phyloP scores from a whole-genome alignment of 768 basidiomycete genomes.

The Tylopilus subfusipes region DNA sequence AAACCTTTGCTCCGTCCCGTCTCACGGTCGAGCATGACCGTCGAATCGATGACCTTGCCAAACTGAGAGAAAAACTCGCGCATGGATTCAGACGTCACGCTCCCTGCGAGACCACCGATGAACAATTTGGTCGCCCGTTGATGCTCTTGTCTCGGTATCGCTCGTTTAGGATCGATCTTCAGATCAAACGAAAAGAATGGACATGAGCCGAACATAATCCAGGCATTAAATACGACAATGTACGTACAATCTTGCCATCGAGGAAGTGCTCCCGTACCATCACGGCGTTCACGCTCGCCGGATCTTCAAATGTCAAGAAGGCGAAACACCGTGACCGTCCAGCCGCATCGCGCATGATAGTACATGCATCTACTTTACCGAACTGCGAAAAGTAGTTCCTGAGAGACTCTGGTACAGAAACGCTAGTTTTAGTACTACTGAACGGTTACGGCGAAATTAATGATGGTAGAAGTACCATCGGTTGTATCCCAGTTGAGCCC shows the following conservation, averaged over 20 bases:
- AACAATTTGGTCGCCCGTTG: constrained; percentile 92
- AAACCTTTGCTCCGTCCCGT: constrained; percentile 95
- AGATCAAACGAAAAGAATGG: constrained; percentile 8
- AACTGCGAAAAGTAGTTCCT: constrained; percentile 92
- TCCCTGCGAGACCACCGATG: constrained; percentile 89
- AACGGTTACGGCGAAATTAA: constrained; percentile 32
- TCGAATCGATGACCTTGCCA: constrained; percentile 95
- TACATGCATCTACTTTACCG: constrained; percentile 95
- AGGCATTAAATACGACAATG: constrained; percentile 23
- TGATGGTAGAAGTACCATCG: constrained; percentile 72
- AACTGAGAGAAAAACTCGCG: constrained; percentile 91
- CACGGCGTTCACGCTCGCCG: constrained; percentile 90
- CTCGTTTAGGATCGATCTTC: constrained; percentile 99
- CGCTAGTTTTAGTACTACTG: constrained; percentile 44
- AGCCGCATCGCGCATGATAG: constrained; percentile 96
- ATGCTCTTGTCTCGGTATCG: constrained; percentile 95
- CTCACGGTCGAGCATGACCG: constrained; percentile 97
- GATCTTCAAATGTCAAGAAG: constrained; percentile 93
- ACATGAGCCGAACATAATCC: constrained; percentile 19
- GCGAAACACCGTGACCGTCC: constrained; percentile 97
- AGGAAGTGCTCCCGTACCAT: constrained; percentile 94
- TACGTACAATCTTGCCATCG: constrained; percentile 93
- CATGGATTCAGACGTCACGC: constrained; percentile 92
- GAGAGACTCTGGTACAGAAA: constrained; percentile 55
- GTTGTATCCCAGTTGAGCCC: constrained; percentile 99